A percentile compares a stretch with the other conserved stretches of the same genome.
These are phyloP conservation scores for Castanospermum australe DNA, from an alignment of 306 rosid genomes.

Conservation along the genomic window DNA sequence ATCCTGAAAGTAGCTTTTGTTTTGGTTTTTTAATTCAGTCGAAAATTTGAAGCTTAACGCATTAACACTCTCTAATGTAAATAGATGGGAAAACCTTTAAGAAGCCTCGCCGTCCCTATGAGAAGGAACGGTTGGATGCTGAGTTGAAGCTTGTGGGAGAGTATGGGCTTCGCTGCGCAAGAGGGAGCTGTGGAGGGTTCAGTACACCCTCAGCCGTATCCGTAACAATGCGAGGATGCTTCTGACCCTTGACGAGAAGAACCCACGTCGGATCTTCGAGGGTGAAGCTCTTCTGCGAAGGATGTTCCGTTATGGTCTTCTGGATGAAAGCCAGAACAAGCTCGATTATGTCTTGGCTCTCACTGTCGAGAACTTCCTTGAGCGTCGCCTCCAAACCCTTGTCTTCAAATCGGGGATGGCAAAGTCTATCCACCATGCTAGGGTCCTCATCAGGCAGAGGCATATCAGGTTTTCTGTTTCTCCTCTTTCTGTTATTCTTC, in stretches of 20 bases:
- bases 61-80: background rate
- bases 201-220: constrained; percentile 61
- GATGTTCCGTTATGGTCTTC: constrained; percentile 58
- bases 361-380: constrained; percentile 66
- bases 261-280: constrained; percentile 65
- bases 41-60: background rate
- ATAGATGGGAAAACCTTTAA: constrained; percentile 73
- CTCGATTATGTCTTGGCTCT: constrained; percentile 69
- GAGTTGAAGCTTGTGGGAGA: constrained; percentile 66
- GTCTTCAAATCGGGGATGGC: constrained; percentile 72
- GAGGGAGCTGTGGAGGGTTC: constrained; percentile 72
- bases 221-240: constrained; percentile 61
- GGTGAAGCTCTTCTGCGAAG: constrained; percentile 64
- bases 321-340: constrained; percentile 67
- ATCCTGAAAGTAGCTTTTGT: background rate
- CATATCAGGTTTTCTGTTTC: constrained; percentile 44
- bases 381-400: constrained; percentile 66
- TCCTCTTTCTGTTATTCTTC: background rate
- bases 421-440: constrained; percentile 66
- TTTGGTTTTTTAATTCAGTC: background rate
- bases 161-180: constrained; percentile 68
- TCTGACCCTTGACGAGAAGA: constrained; percentile 65
- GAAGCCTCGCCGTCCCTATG: constrained; percentile 77
- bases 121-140: constrained; percentile 74
- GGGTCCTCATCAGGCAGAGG: constrained; percentile 67